phyloP scores from a whole-genome alignment of 805 yeast species.

The Wickerhamiella shivajii region DNA sequence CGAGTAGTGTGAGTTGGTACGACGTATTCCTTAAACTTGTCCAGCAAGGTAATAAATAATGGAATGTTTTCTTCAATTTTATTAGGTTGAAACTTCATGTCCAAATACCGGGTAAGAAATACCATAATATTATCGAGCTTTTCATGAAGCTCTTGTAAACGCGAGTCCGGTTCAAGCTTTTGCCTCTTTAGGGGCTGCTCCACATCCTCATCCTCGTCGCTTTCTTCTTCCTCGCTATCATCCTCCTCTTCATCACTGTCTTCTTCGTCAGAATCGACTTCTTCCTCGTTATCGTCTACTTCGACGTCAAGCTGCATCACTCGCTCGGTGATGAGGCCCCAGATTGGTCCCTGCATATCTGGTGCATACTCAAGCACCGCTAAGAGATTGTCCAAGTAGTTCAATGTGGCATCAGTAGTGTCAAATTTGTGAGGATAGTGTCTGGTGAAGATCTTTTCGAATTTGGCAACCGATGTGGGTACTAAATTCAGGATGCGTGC shows the following conservation, averaged over 20 bases:
- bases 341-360: constrained; percentile 56
- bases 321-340: constrained; percentile 70
- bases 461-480: constrained; percentile 63
- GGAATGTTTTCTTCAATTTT: constrained; percentile 41
- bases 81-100: constrained; percentile 35
- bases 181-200: constrained; percentile 14
- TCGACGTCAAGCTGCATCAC: constrained; percentile 84
- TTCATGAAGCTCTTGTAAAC: constrained; percentile 38
- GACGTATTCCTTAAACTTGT: constrained; percentile 67
- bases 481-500: constrained; percentile 50
- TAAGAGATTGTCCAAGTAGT: constrained; percentile 53
- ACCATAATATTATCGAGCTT: constrained; percentile 63
- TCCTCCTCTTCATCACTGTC: constrained; percentile 24
- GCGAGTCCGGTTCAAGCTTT: constrained; percentile 17
- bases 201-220: constrained; percentile 24
- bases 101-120: constrained; percentile 39
- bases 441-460: constrained; percentile 42
- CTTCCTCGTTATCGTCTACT: constrained; percentile 64
- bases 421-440: constrained; percentile 73
- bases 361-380: constrained; percentile 50
- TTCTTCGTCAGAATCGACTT: constrained; percentile 34
- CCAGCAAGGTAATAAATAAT: constrained; percentile 57
- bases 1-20: constrained; percentile 87
- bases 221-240: constrained; percentile 22
- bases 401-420: constrained; percentile 26